Conservation (phyloP, 1,284 basidiomycete genomes). For the Boletus smithii region DNA sequence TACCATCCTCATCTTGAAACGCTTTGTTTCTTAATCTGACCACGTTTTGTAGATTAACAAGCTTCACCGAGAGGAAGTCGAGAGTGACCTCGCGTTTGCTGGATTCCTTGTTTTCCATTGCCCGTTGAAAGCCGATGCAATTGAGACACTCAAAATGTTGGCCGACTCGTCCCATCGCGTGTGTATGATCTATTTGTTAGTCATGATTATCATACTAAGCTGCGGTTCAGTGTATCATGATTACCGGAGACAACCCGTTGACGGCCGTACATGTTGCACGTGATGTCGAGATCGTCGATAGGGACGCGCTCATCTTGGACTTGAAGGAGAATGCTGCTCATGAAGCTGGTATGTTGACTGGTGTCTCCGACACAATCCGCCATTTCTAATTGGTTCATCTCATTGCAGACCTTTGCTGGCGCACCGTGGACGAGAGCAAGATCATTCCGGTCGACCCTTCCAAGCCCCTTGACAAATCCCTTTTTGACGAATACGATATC, state of each 20-base stretch:
- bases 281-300: conserved; percentile 94
- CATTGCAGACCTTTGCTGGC: conserved; percentile 77
- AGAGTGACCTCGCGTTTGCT: conserved; percentile 74
- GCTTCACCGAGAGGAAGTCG: conserved; percentile 73
- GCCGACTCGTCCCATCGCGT: conserved; percentile 92
- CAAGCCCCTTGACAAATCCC: conserved; percentile 69
- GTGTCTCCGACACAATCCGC: neutral
- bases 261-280: conserved; percentile 92
- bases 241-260: conserved; percentile 94
- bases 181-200: conserved; percentile 33
- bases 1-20: conserved; percentile 27
- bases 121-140: conserved; percentile 90
- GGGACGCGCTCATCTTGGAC: conserved; percentile 89
- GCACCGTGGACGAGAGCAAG: conserved; percentile 86
- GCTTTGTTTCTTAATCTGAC: neutral
- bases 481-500: conserved; percentile 87
- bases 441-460: conserved; percentile 79
- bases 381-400: neutral
- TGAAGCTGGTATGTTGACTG: conserved; percentile 52
- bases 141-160: conserved; percentile 87
- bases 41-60: conserved; percentile 69
- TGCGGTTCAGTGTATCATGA: conserved; percentile 84
- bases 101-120: conserved; percentile 97
- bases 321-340: conserved; percentile 75
- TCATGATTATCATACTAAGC: conserved; percentile 5